phyloP scores from a whole-genome alignment of 768 basidiomycete species.

The Agaricus blazei region DNA sequence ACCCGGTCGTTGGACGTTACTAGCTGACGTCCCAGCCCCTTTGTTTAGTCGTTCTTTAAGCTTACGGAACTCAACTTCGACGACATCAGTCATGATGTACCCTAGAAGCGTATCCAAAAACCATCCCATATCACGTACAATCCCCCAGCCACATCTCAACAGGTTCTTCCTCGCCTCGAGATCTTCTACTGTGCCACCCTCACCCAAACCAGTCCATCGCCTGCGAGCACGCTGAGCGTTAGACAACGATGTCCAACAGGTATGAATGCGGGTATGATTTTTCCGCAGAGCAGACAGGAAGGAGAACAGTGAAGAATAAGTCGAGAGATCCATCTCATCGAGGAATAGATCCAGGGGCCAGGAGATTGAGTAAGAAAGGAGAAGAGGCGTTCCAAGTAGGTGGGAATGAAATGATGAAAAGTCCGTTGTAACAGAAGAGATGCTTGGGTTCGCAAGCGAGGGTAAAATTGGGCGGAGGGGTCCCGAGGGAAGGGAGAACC shows the following conservation, averaged over 20 bases:
- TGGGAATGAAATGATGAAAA: constrained; percentile 61
- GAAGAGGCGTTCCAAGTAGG: constrained; percentile 74
- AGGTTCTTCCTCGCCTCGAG: constrained; percentile 57
- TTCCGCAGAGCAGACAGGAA: constrained; percentile 83
- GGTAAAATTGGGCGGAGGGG: constrained; percentile 80
- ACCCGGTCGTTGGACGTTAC: constrained; percentile 11
- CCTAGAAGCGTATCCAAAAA: constrained; percentile 79
- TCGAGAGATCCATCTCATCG: constrained; percentile 63
- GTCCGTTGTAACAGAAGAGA: constrained; percentile 35
- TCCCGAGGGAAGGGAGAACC: constrained; percentile 75
- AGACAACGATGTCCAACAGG: constrained; percentile 82
- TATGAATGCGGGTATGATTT: constrained; percentile 74
- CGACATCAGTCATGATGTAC: constrained; percentile 88
- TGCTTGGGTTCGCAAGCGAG: constrained; percentile 42
- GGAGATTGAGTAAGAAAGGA: constrained; percentile 62
- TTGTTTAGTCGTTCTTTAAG: constrained; percentile 56
- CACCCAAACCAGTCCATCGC: constrained; percentile 82
- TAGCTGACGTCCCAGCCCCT: constrained; percentile 2
- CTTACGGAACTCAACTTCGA: constrained; percentile 76
- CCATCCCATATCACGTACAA: constrained; percentile 87
- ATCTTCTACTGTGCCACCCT: constrained; percentile 78
- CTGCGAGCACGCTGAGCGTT: constrained; percentile 81
- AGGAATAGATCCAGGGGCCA: constrained; percentile 94
- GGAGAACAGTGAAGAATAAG: constrained; percentile 74
- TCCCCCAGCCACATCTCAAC: constrained; percentile 80